Percentiles rank a stretch among this genome's conserved stretches.
Evolutionary conservation across 176 grass and related monocot species (phyloP).

Genomic region (Pontederia crassipes): DNA sequence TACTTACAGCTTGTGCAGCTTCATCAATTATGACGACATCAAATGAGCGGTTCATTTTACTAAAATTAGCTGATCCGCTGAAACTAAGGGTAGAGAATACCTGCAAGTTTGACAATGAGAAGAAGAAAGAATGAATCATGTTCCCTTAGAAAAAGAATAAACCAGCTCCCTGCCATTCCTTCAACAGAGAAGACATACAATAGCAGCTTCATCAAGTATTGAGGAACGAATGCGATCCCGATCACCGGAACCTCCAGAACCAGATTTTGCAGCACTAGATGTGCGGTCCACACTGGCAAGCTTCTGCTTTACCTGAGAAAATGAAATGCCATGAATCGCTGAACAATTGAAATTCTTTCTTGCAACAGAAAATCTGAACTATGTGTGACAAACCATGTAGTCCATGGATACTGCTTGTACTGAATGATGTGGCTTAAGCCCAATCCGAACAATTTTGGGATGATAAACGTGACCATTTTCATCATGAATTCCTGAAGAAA

Average conservation of each 20-base stretch:
- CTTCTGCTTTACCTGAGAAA: slow-evolving; percentile 78
- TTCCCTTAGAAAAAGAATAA: slow-evolving; percentile 1
- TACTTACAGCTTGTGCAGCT: slow-evolving; percentile 94
- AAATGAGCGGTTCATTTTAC: slow-evolving; percentile 69
- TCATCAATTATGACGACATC: slow-evolving; percentile 99
- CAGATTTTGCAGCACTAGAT: slow-evolving; percentile 40
- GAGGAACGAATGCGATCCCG: slow-evolving; percentile 58
- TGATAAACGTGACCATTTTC: slow-evolving; percentile 81
- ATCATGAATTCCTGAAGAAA: slow-evolving; percentile 73
- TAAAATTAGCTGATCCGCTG: slow-evolving; percentile 74
- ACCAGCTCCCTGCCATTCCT: not conserved
- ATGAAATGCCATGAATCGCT: slow-evolving; percentile 6
- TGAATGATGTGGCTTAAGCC: slow-evolving; percentile 85
- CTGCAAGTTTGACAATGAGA: slow-evolving; percentile 32
- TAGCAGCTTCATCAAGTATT: slow-evolving; percentile 85
- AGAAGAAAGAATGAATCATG: slow-evolving; percentile 11
- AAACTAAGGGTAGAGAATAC: slow-evolving; percentile 99
- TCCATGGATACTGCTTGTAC: slow-evolving; percentile 97
- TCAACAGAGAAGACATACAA: slow-evolving; percentile 41
- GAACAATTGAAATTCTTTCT: not conserved
- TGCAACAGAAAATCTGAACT: not conserved
- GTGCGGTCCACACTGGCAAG: slow-evolving; percentile 44
- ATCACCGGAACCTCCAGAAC: slow-evolving; percentile 44
- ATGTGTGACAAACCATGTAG: slow-evolving; percentile 55
- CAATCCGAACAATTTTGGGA: slow-evolving; percentile 97